Base-by-base conservation (phyloP, 352 stramenopile species). In the Pythium brassicae region DNA sequence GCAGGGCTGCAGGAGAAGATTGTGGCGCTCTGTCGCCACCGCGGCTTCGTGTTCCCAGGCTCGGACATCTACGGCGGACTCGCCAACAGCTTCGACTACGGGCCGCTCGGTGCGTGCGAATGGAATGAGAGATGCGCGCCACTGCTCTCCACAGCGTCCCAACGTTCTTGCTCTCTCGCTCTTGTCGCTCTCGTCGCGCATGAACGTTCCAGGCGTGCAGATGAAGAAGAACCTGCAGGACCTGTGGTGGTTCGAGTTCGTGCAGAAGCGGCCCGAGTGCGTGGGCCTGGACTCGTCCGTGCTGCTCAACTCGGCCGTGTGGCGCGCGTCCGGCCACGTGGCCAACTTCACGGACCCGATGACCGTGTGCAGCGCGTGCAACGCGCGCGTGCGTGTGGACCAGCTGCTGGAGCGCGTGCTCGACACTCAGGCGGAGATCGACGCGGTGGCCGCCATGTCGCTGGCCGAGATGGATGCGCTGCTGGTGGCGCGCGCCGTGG, bases 171-270 rank as follows among this genome's bases (percentile, higher is more conserved):
- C 10, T 37, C 9, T 37, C 32, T 37, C 32, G 14, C 32, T 11
- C 9, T 11, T 37, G n/a, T n/a, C n/a, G n/a, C n/a, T n/a, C n/a
- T n/a, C n/a, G n/a, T n/a, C n/a, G n/a, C n/a, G n/a, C n/a, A 22
- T 55, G 12, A 35, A 20, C 29, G 26, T 22, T 44, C 29, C 9
- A 60, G 55, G 50, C 25, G 55, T 37, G 32, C 47, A 63, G 63
- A 89, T 99, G 66, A 99, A 99, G 69, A 97, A 97, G 63, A 99
- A 99, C 73, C 87, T 99, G 53, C 97, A 98, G 68, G 91, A 98
- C 58, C 75, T 77, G 1, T 99, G 96, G 93, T 99, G 95, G 93
- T 91, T 86, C 42, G 85, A 97, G 61, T 98, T 99, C 63, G 95
- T 99, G 39, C 87, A 96, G 57, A 83, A 81, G 49, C 74, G 94